These are phyloP conservation scores for Millerozyma miso DNA, from an alignment of 805 yeast species.

Conservation along the genomic window DNA sequence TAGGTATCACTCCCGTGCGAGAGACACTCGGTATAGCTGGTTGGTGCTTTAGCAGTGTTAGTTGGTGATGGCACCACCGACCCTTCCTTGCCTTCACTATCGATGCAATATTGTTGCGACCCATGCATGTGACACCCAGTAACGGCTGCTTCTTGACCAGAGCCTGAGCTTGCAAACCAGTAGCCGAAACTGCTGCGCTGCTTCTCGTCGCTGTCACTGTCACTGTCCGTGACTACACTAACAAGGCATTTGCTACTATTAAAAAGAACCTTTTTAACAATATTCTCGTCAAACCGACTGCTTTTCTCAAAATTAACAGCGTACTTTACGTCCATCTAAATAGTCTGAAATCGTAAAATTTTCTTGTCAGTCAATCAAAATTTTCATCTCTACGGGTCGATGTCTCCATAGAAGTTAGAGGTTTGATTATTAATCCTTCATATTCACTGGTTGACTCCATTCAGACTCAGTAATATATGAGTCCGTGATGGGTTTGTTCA, in stretches of 20 bases:
- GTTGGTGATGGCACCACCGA: constrained; percentile 16
- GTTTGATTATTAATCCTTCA: not conserved
- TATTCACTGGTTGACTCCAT: not conserved
- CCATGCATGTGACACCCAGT: constrained; percentile 21
- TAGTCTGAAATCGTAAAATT: not conserved
- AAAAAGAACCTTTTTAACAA: not conserved
- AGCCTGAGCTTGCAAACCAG: constrained; percentile 3
- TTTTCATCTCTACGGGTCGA: not conserved
- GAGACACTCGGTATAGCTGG: constrained; percentile 17
- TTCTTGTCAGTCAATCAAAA: not conserved
- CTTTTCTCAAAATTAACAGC: not conserved
- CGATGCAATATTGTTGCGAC: constrained; percentile 13
- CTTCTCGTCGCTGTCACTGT: constrained; percentile 8
- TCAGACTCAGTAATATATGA: not conserved
- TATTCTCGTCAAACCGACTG: not conserved
- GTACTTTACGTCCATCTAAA: not conserved
- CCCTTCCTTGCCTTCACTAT: constrained; percentile 20
- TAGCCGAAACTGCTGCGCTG: constrained; percentile 1
- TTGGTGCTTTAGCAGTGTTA: constrained; percentile 7
- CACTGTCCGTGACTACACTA: constrained; percentile 3
- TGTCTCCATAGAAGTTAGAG: not conserved
- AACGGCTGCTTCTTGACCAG: constrained; percentile 5
- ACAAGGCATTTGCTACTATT: not conserved
- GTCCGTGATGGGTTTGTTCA: not conserved
- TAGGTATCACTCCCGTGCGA: constrained; percentile 13